These are phyloP conservation scores for Stramenopiles sp. DNA, from an alignment of 352 stramenopile species.

Conservation along the genomic window DNA sequence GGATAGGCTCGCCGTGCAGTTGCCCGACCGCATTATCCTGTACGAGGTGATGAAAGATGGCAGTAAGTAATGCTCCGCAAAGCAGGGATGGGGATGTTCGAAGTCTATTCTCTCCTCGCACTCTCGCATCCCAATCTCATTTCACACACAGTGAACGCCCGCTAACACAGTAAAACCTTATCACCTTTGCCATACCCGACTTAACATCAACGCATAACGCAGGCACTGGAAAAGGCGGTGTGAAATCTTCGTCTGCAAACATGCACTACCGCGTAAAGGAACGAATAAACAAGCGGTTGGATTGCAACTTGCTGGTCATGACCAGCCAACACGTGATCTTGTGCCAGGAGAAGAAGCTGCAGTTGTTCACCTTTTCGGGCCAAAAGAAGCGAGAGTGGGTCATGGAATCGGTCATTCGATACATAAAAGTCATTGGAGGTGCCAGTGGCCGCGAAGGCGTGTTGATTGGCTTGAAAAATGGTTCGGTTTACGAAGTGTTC, in stretches of 20 bases:
- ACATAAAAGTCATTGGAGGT: constrained; percentile 72
- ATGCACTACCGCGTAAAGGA: constrained; percentile 78
- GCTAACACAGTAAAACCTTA: too few species aligned
- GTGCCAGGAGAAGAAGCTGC: constrained; percentile 67
- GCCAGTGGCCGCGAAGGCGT: constrained; percentile 59
- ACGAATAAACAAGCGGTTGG: constrained; percentile 51
- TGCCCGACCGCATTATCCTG: constrained; percentile 76
- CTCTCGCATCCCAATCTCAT: too few species aligned
- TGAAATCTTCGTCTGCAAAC: constrained; percentile 21
- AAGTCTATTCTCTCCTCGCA: too few species aligned
- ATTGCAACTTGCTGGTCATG: constrained; percentile 61
- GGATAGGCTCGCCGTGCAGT: constrained; percentile 69
- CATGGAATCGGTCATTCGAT: constrained; percentile 61
- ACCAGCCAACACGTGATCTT: constrained; percentile 70
- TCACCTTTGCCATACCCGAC: too few species aligned
- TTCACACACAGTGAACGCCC: too few species aligned
- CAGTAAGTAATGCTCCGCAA: constrained; percentile 13
- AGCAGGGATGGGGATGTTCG: constrained; percentile 31
- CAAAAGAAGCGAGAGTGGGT: constrained; percentile 42
- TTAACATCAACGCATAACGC: too few species aligned
- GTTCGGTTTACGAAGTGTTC: constrained; percentile 69
- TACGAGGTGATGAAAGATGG: constrained; percentile 64
- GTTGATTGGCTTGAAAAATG: constrained; percentile 71
- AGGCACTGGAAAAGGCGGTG: not conserved
- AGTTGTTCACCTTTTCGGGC: constrained; percentile 67